Evolutionary conservation across 2,329 filamentous ascomycete genomes (phyloP).

Genomic region (Aureobasidium sp.): DNA sequence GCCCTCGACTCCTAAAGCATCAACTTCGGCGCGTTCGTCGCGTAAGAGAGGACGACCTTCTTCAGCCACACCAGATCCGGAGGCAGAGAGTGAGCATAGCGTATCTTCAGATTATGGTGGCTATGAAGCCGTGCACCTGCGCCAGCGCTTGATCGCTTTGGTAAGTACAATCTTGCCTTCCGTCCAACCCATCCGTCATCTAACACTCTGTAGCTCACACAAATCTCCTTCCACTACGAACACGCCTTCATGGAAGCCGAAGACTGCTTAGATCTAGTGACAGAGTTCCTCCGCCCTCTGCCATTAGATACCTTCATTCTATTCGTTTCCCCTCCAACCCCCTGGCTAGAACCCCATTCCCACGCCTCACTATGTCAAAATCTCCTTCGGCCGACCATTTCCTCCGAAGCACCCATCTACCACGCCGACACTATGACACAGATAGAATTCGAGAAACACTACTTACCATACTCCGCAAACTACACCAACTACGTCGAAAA

Average conservation of each 20-base stretch:
- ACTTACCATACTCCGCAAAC: slow-evolving; percentile 57
- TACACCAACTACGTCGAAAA: slow-evolving; percentile 57
- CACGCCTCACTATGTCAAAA: slow-evolving; percentile 47
- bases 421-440: slow-evolving; percentile 40
- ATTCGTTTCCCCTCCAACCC: slow-evolving; percentile 43
- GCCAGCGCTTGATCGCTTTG: slow-evolving; percentile 55
- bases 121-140: slow-evolving; percentile 51
- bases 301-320: slow-evolving; percentile 51
- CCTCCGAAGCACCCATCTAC: slow-evolving; percentile 32
- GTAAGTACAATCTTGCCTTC: background rate
- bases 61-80: background rate
- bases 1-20: slow-evolving; percentile 17
- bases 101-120: slow-evolving; percentile 27
- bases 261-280: slow-evolving; percentile 52
- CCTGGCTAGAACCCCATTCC: slow-evolving; percentile 29
- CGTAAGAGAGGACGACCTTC: slow-evolving; percentile 6
- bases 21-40: background rate
- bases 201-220: slow-evolving; percentile 4
- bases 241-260: slow-evolving; percentile 41
- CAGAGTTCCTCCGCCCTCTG: slow-evolving; percentile 49
- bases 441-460: slow-evolving; percentile 49
- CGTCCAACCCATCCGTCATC: background rate
- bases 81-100: slow-evolving; percentile 10
- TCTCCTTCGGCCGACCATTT: slow-evolving; percentile 43
- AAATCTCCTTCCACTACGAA: background rate